Base-by-base conservation (phyloP, 2,329 filamentous ascomycete genomes). In the Westerdykella sp. region DNA sequence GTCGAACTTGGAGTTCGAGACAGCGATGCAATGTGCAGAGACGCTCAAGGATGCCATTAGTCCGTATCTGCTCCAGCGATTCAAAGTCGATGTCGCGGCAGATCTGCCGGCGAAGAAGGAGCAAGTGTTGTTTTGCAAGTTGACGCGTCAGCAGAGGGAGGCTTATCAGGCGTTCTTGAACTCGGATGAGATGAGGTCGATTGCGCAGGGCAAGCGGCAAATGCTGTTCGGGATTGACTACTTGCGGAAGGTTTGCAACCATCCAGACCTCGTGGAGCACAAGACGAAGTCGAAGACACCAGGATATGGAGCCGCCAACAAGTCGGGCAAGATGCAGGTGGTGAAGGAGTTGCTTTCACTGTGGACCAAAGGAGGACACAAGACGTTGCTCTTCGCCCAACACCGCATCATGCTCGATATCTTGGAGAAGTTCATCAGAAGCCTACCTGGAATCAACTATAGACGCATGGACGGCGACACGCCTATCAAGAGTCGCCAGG, bases 21-120 rank as follows among this genome's bases (percentile, higher is more conserved):
- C 90, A 4, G 91, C 93, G 0, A 87, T 89, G 54, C 93, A 89
- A 64, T 96, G 91, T 56, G 93, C 94, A 9, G 87, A 95, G 60
- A 93, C 89, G 0, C 70, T 98, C 35, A 96, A 96, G 59, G 89
- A 95, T 53, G 84, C 89, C 0, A 95, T 98, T 54, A 90, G 86
- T 54, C 88, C 91, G 2, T 98, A 96, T 60, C 75, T 98, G 5
- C 75, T 98, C 3, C 91, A 97, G 60, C 81, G 93, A 7, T 81
- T 95, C 62, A 98, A 98, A 68, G 80, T 85, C 2, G 93, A 98
- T 64, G 93, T 98, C 12, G 91, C 93, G 4, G 81, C 90, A 6
- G 91, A 97, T 64, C 72, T 98, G 11, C 93, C 93, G 0, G 87
- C 95, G 66, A 98, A 98, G 74, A 95, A 83, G 40, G 93, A 98